phyloP scores from a whole-genome alignment of 2,329 filamentous ascomycete species.

The Thelonectria discophora region DNA sequence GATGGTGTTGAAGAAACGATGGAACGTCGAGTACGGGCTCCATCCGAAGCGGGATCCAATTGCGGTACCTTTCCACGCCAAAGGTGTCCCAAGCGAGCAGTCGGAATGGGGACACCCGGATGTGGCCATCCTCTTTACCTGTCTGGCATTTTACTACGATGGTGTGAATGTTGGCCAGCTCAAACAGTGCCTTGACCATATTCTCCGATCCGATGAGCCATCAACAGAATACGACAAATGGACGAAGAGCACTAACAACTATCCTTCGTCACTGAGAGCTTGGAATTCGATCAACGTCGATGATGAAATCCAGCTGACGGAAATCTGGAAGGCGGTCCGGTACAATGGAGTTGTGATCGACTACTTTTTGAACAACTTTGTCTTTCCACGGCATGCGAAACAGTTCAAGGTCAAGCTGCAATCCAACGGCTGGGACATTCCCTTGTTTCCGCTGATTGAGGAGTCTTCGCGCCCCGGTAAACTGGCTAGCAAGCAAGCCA shows the following conservation, averaged over 20 bases:
- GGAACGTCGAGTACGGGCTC: constrained; percentile 73
- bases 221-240: constrained; percentile 64
- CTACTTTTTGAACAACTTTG: constrained; percentile 70
- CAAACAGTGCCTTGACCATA: constrained; percentile 57
- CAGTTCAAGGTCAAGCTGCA: constrained; percentile 72
- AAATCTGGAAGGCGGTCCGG: constrained; percentile 63
- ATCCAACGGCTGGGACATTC: constrained; percentile 75
- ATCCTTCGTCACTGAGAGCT: constrained; percentile 60
- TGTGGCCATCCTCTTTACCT: constrained; percentile 72
- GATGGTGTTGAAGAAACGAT: constrained; percentile 69
- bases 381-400: constrained; percentile 72
- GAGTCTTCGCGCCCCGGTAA: background rate
- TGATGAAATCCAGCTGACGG: constrained; percentile 60
- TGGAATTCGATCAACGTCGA: constrained; percentile 70
- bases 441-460: constrained; percentile 49
- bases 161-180: constrained; percentile 63
- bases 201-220: constrained; percentile 65
- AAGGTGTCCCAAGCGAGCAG: constrained; percentile 66
- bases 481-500: background rate
- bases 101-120: constrained; percentile 77
- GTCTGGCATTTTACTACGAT: constrained; percentile 72
- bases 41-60: constrained; percentile 65
- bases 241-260: constrained; percentile 50
- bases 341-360: constrained; percentile 63
- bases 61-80: constrained; percentile 59